A percentile compares a stretch with the other conserved stretches of the same genome.
phyloP scores from a whole-genome alignment of 768 basidiomycete genomes.

The Lactifluus pinguis region DNA sequence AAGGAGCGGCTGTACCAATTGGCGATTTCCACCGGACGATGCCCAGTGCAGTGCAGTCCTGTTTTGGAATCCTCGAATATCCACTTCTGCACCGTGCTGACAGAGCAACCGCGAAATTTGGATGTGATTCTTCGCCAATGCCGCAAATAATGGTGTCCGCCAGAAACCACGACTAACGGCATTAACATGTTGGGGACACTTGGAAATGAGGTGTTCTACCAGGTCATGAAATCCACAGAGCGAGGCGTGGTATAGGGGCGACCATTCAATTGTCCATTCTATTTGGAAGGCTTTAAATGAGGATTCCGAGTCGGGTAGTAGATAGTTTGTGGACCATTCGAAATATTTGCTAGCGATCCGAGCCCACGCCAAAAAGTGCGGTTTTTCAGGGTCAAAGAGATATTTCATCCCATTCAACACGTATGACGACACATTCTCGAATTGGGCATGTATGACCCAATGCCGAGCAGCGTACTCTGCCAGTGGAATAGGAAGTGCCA shows the following conservation, averaged over 20 bases:
- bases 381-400: neutral
- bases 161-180: neutral
- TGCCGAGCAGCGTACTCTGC: neutral
- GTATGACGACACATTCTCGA: neutral
- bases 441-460: neutral
- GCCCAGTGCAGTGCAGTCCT: neutral
- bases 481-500: neutral
- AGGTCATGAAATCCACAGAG: neutral
- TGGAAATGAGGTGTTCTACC: neutral
- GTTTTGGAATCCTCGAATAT: neutral
- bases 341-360: too few relatives aligned
- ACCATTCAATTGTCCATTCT: neutral
- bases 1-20: neutral
- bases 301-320: too few relatives aligned
- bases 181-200: neutral
- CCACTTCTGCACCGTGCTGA: neutral
- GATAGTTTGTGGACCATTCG: too few relatives aligned
- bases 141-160: neutral
- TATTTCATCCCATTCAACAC: neutral
- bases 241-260: neutral
- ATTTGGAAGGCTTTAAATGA: too few relatives aligned
- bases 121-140: neutral
- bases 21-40: neutral
- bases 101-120: neutral
- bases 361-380: neutral